These are phyloP conservation scores for Alternaria gaisen DNA, from an alignment of 2,329 filamentous ascomycete species.

Conservation along the genomic window DNA sequence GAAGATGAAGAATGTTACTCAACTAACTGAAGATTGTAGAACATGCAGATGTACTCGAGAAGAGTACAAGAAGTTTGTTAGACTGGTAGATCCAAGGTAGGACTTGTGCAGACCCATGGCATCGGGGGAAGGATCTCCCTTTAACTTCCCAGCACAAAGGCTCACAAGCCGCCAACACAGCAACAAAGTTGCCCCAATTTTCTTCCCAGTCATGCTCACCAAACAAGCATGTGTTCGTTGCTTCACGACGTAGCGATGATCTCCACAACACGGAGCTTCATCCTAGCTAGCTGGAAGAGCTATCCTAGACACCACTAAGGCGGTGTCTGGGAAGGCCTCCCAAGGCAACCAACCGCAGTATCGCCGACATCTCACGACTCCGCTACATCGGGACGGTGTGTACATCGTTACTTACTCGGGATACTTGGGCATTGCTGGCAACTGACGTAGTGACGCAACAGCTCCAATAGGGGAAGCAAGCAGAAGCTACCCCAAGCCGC, in stretches of 20 bases:
- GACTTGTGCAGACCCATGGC: slow-evolving; percentile 9
- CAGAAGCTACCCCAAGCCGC: slow-evolving; percentile 8
- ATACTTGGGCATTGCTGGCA: slow-evolving; percentile 16
- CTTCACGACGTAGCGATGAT: slow-evolving; percentile 24
- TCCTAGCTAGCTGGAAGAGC: slow-evolving; percentile 11
- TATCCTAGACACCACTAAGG: slow-evolving; percentile 17
- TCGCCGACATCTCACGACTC: slow-evolving; percentile 10
- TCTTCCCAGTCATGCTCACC: slow-evolving; percentile 5
- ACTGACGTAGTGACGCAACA: slow-evolving; percentile 32
- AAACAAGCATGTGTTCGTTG: slow-evolving; percentile 17
- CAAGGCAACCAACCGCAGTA: slow-evolving; percentile 22
- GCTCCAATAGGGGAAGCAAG: slow-evolving; percentile 15
- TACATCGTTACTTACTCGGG: slow-evolving; percentile 32
- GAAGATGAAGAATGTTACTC: slow-evolving; percentile 17
- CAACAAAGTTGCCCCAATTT: slow-evolving; percentile 11
- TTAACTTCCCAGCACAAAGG: slow-evolving; percentile 3
- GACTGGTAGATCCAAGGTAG: slow-evolving; percentile 7
- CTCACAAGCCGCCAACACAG: slow-evolving; percentile 2
- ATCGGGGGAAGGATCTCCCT: slow-evolving; percentile 15
- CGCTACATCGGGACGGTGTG: slow-evolving; percentile 5
- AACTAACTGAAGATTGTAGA: slow-evolving; percentile 16
- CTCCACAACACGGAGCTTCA: slow-evolving; percentile 13
- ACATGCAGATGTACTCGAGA: slow-evolving; percentile 18
- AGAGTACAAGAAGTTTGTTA: slow-evolving; percentile 5
- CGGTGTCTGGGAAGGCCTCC: slow-evolving; percentile 31